A percentile compares a stretch with the other conserved stretches of the same genome.
Conservation (phyloP, 192 early-diverging fungal species). For the Podila horticola region DNA sequence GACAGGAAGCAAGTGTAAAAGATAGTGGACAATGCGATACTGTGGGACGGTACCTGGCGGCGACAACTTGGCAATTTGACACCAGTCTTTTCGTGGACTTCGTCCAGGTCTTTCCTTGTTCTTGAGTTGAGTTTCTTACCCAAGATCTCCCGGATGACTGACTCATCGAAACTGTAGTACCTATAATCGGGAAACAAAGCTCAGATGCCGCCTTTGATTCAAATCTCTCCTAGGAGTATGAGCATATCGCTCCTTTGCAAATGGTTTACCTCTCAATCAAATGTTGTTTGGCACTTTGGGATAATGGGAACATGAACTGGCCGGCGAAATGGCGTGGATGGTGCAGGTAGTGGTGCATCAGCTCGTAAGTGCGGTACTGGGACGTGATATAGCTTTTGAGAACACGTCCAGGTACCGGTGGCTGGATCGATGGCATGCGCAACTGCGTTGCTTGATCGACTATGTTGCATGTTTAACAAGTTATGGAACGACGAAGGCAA, state of each 20-base stretch:
- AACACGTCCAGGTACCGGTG: constrained; percentile 39
- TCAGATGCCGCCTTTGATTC: too few relatives aligned
- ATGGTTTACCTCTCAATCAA: constrained; percentile 41
- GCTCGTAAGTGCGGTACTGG: constrained; percentile 49
- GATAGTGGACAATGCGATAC: not conserved
- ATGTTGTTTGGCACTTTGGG: constrained; percentile 48
- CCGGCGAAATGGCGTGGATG: constrained; percentile 51
- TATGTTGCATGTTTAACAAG: not conserved
- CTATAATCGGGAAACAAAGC: constrained; percentile 2
- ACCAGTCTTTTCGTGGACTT: constrained; percentile 51
- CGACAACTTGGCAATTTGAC: constrained; percentile 50
- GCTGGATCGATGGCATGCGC: constrained; percentile 39
- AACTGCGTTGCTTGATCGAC: constrained; percentile 44
- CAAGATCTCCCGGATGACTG: constrained; percentile 53
- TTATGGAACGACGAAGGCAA: not conserved
- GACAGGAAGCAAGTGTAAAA: not conserved
- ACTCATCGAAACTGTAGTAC: constrained; percentile 58
- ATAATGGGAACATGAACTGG: constrained; percentile 52
- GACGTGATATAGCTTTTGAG: constrained; percentile 48
- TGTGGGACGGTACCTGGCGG: constrained; percentile 36
- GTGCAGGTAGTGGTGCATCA: constrained; percentile 54
- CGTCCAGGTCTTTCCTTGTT: constrained; percentile 56
- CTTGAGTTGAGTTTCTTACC: constrained; percentile 57
- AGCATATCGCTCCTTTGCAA: not conserved
- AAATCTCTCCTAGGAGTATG: too few relatives aligned